Percentiles rank a stretch among this genome's conserved stretches.
Evolutionary conservation across 345 rosid species (phyloP).

Genomic region (Microthlaspi erraticum): DNA sequence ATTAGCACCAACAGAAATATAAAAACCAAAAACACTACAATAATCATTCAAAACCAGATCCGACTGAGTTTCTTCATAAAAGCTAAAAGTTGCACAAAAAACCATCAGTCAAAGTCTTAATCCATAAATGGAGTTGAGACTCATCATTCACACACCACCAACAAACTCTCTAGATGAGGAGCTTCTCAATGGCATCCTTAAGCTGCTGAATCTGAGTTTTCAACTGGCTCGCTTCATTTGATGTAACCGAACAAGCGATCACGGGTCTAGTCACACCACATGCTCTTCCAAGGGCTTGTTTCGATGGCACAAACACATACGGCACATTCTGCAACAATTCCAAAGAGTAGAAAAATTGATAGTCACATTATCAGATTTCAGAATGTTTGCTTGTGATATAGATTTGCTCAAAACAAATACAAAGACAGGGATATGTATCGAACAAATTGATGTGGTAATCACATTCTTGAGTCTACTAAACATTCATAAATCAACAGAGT

Average conservation of each 20-base stretch:
- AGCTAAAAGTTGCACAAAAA: conserved; percentile 8
- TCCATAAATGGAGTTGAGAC: conserved; percentile 55
- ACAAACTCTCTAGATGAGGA: conserved; percentile 58
- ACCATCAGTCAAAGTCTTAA: conserved; percentile 47
- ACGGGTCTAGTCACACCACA: conserved; percentile 96
- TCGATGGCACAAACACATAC: conserved; percentile 93
- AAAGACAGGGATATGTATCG: background rate
- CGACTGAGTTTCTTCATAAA: background rate
- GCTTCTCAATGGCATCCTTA: conserved; percentile 97
- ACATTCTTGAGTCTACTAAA: background rate
- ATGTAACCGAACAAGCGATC: conserved; percentile 84
- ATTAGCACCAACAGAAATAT: conserved; percentile 29
- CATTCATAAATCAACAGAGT: background rate
- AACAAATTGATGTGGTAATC: background rate
- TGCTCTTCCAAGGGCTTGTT: conserved; percentile 91
- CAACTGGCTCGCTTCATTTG: conserved; percentile 92
- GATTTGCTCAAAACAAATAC: background rate
- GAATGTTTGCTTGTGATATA: background rate
- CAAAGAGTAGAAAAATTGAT: background rate
- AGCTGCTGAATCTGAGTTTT: conserved; percentile 83
- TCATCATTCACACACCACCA: conserved; percentile 65
- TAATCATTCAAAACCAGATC: conserved; percentile 7
- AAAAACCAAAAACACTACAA: conserved; percentile 15
- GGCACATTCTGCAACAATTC: conserved; percentile 77
- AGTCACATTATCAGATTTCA: background rate